Base-by-base conservation (phyloP, 2,329 filamentous ascomycete genomes). In the Ploettnerulaceae sp. region DNA sequence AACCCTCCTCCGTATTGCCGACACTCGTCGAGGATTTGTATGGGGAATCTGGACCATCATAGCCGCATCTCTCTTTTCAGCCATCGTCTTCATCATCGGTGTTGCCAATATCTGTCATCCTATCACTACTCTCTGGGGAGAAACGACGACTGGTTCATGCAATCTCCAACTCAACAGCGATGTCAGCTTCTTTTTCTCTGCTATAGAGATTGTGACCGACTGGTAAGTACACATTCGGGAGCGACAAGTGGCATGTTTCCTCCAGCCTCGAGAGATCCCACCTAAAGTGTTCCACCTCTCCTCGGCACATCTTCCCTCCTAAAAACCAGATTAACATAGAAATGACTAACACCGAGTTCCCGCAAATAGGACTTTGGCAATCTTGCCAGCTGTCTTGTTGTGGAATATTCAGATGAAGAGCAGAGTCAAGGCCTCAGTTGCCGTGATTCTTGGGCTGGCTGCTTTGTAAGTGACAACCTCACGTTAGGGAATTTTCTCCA, bases 401-500 rank as follows among this genome's bases (percentile, higher is more conserved):
- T 66, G 63, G 55, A 64, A 69, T 12, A 65, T 71, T 20, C 67
- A 71, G 25, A 66, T 73, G 53, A 68, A 71, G 47, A 57, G 59
- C 15, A 61, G 63, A n/a, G 65, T 68, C 18, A 73, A 73, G 53
- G 54, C 70, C n/a, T 71, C 69, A 0, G 69, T 73, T 2, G 62
- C 66, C 24, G 55, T 69, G 0, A 65, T 73, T 26, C 68, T 73
- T 59, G 65, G 61, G 0, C 57, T 73, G 25, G 70, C 68, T 51
- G 67, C 70, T 25, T 64, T 69, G 67, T 70, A 54, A 61, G 64
- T 51, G n/a, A 26, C 5, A 18, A 21, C 33, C 6, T 25, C 25
- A 21, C 4, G 14, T 31, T 31, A 21, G 12, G 35, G 17, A 36
- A 5, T 2, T 11, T 22, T 29, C 24, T 9, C 5, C 7, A 7